A percentile compares a stretch with the other conserved stretches of the same genome.
These are phyloP conservation scores for Lentinula boryana DNA, from an alignment of 768 basidiomycete species.

Conservation along the genomic window DNA sequence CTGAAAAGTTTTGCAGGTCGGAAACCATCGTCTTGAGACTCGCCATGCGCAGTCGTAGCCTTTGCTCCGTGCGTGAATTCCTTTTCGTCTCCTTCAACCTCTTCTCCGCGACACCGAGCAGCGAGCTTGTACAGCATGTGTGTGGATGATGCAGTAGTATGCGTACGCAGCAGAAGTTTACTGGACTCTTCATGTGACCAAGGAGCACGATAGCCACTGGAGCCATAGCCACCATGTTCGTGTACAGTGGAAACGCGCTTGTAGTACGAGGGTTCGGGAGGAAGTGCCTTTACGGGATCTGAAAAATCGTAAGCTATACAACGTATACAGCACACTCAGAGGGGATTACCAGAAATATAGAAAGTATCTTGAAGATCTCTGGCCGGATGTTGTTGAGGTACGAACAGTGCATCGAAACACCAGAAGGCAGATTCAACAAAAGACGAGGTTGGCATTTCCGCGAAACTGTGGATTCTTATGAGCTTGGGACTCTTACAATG, in stretches of 20 bases:
- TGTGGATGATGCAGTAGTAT: constrained; percentile 93
- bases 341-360: constrained; percentile 77
- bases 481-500: not conserved
- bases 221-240: constrained; percentile 83
- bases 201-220: constrained; percentile 94
- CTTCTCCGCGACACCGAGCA: constrained; percentile 68
- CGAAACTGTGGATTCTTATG: constrained; percentile 53
- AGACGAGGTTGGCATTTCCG: constrained; percentile 95
- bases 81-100: constrained; percentile 31
- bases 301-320: constrained; percentile 4
- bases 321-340: not conserved
- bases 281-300: constrained; percentile 77
- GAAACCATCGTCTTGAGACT: constrained; percentile 61
- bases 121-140: constrained; percentile 94
- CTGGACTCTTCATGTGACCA: constrained; percentile 91
- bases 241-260: constrained; percentile 79
- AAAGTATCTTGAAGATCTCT: constrained; percentile 98
- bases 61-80: constrained; percentile 34
- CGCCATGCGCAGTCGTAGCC: constrained; percentile 20
- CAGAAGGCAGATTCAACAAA: constrained; percentile 99
- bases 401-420: constrained; percentile 98
- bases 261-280: constrained; percentile 80
- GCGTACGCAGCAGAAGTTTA: constrained; percentile 90
- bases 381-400: constrained; percentile 98
- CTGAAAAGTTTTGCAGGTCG: constrained; percentile 91